Base-by-base conservation (phyloP, 2,329 filamentous ascomycete species). In the Diaporthe nobilis region DNA sequence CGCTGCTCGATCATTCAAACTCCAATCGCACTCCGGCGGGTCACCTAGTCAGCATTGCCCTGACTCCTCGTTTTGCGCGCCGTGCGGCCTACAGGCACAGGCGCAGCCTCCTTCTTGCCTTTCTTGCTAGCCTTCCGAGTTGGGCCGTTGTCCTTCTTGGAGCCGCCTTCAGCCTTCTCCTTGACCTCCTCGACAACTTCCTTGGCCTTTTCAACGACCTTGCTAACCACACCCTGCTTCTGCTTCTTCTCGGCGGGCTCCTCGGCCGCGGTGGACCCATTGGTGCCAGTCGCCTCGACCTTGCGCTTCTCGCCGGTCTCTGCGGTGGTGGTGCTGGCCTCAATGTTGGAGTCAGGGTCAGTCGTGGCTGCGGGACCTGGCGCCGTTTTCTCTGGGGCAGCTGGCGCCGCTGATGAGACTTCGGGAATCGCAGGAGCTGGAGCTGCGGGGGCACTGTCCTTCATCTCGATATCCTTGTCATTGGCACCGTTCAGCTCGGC, bases 51-150 rank as follows among this genome's bases (percentile, higher is more conserved):
- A 34, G 31, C 78, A 6, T 76, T 79, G 4, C 82, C 83, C 74
- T 86, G 85, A 76, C 85, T 86, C 71, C 85, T 81, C 2, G 85
- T 86, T 80, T 84, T 85, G 31, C 85, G 81, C 15, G 81, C 81
- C 5, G 85, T 85, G 73, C 78, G 79, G 20, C 85, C 84, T 9
- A 84, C 81, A 0, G 81, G 76, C 15, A 80, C 79, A 8, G 79
- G 71, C 13, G 73, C 34, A 4, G 75, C 58, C 37, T 82, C 75
- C 72, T 77, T 81, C 74, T 81, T 80, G n/a, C 72, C 71, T 74
- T 78, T 79, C 58, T 71, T 77, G 76, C 61, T 77, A 68, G 78
- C 79, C 78, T 81, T 81, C n/a, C 75, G 67, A 55, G 60, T 42
- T 57, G 70, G 72, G 4, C 74, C 72, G 25, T 60, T 63, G 39